Conservation (phyloP, 2,329 filamentous ascomycete genomes). For the Neonectria neomacrospora region DNA sequence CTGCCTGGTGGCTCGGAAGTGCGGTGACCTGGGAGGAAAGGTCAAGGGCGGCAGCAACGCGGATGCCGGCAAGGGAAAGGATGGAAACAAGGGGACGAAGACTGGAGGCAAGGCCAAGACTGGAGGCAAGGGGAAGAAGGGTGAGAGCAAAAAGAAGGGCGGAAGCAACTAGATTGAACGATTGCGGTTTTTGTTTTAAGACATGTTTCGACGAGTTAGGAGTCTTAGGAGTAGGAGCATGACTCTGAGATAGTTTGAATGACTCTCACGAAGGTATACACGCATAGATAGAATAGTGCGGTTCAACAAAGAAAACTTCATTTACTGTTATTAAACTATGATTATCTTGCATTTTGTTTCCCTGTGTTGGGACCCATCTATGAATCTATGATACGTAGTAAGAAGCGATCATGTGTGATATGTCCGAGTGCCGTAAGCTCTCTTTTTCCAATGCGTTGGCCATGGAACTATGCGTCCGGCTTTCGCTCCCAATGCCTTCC, state of each 20-base stretch:
- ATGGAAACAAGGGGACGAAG: background rate
- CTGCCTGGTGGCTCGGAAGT: slow-evolving; percentile 41
- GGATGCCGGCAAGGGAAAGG: background rate
- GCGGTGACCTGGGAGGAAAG: slow-evolving; percentile 22
- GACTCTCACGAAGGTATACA: background rate
- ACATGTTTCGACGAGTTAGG: background rate
- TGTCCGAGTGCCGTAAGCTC: background rate
- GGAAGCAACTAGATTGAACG: background rate
- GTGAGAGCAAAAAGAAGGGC: background rate
- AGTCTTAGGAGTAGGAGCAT: background rate
- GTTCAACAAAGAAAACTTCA: background rate
- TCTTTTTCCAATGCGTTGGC: background rate
- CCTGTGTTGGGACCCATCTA: background rate
- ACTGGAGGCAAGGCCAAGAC: background rate
- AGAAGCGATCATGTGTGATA: slow-evolving; percentile 1
- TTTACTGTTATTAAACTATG: background rate
- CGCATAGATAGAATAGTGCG: background rate
- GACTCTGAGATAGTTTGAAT: no score
- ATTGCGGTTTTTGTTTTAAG: background rate
- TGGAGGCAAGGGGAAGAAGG: background rate
- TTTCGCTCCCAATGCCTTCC: background rate
- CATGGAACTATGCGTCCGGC: background rate
- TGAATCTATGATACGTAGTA: background rate
- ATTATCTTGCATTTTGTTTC: background rate
- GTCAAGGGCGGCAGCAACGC: background rate